Percentiles rank a stretch among this genome's conserved stretches.
phyloP scores from a whole-genome alignment of 2,329 filamentous ascomycete species.

The Penicillium sclerotigenum region DNA sequence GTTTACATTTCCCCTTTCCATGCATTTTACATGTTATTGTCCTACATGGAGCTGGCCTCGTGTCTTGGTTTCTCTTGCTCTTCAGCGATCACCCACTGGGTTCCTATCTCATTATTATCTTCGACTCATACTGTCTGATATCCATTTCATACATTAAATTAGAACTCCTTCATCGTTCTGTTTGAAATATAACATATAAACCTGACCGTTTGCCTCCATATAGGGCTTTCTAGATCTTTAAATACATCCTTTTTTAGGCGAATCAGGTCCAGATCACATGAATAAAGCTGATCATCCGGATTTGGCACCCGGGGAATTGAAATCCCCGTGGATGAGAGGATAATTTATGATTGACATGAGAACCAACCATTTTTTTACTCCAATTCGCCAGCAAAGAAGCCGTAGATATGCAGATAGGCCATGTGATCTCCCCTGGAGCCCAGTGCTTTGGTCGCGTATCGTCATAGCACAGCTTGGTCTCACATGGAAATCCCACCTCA shows the following conservation, averaged over 20 bases:
- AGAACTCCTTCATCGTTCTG: background rate
- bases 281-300: background rate
- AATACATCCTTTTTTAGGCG: background rate
- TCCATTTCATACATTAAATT: background rate
- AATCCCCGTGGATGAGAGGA: background rate
- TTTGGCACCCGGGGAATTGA: background rate
- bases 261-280: background rate
- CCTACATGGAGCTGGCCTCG: background rate
- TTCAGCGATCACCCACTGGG: background rate
- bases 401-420: background rate
- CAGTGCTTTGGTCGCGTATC: background rate
- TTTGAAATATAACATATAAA: background rate
- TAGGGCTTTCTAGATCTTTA: background rate
- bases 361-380: too few species aligned
- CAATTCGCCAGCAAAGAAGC: background rate
- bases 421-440: background rate
- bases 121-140: background rate
- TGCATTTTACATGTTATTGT: background rate
- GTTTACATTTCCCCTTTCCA: background rate
- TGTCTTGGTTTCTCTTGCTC: background rate
- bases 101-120: background rate
- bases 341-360: background rate
- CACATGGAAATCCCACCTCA: background rate
- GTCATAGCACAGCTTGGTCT: slow-evolving; percentile 1
- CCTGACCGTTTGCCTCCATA: background rate